Base-by-base conservation (phyloP, 2,329 filamentous ascomycete species). In the Exophiala calicioides region DNA sequence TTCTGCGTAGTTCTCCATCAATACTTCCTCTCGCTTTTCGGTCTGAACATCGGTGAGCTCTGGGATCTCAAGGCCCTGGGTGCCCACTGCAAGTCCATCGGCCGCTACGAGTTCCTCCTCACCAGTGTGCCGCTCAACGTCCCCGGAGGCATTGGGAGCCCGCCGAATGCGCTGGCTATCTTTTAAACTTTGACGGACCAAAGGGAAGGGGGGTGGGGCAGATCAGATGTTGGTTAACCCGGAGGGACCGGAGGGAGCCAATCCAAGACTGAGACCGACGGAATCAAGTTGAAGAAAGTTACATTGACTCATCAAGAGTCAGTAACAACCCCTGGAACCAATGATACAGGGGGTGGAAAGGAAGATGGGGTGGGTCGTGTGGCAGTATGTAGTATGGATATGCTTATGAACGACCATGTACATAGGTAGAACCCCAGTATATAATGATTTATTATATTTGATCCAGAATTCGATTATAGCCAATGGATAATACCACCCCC, bases 51-150 rank as follows among this genome's bases (percentile, higher is more conserved):
- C 49, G 71, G 71, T 3, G 71, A 74, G 57, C 58, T 73, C 36
- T 71, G 72, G 47, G 67, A 74, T 56, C 56, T 74, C 6, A 69
- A 74, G 54, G 58, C 55, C 19, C 58, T 73, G 34, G 57, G 63
- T 9, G 55, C 58, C 36, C 57, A 67, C 39, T 72, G 70, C 59
- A 60, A 61, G 44, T 58, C 64, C 47, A 58, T 59, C 37, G 56
- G 58, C 3, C 62, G 70, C 12, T 71, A 64, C 62, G 59, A 56
- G 1, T 79, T 79, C 50, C 76, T 79, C 44, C 60, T 79, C n/a
- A 68, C 69, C 1, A 74, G 69, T 9, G 63, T 70, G 36, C 74
- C 74, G 1, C 60, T 77, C 26, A 76, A 77, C 40, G 70, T 74
- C 47, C 68, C 69, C 20, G 72, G 72, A 1, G 71, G 69, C 5